A percentile compares a stretch with the other conserved stretches of the same genome.
Conservation (phyloP, 2,329 filamentous ascomycete species). For the Penicillium sp. region DNA sequence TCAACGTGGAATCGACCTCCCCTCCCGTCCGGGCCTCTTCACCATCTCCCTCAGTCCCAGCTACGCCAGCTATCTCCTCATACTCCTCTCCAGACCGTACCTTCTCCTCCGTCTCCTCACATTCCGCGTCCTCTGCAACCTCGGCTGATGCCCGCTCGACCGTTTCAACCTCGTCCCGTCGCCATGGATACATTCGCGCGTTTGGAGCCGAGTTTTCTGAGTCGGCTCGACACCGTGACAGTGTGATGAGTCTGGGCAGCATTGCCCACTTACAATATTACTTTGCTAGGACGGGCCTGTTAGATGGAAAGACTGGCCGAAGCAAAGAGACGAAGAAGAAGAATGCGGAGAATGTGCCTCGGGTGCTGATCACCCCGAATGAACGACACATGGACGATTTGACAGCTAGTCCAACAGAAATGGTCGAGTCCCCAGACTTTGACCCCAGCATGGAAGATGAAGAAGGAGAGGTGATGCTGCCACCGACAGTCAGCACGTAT, state of each 20-base stretch:
- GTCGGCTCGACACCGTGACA: constrained; percentile 87
- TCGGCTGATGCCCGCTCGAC: constrained; percentile 49
- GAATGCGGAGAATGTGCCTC: constrained; percentile 44
- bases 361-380: constrained; percentile 44
- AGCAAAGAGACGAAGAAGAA: constrained; percentile 71
- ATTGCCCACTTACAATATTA: constrained; percentile 98
- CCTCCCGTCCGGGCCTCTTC: constrained; percentile 40
- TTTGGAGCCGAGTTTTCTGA: constrained; percentile 87
- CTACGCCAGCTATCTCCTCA: constrained; percentile 49
- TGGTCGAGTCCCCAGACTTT: constrained; percentile 49
- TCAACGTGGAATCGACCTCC: constrained; percentile 19
- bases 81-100: constrained; percentile 50
- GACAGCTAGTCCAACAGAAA: constrained; percentile 57
- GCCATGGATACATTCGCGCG: constrained; percentile 85
- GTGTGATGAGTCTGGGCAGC: constrained; percentile 92
- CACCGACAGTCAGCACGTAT: constrained; percentile 97
- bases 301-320: constrained; percentile 92
- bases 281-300: constrained; percentile 88
- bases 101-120: constrained; percentile 51
- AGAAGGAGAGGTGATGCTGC: constrained; percentile 77
- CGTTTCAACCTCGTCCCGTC: constrained; percentile 51
- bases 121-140: constrained; percentile 50
- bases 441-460: constrained; percentile 53
- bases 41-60: constrained; percentile 46
- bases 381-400: constrained; percentile 47